These are phyloP conservation scores for Papiliotrema nemorosa DNA, from an alignment of 1,284 basidiomycete genomes.

Conservation along the genomic window DNA sequence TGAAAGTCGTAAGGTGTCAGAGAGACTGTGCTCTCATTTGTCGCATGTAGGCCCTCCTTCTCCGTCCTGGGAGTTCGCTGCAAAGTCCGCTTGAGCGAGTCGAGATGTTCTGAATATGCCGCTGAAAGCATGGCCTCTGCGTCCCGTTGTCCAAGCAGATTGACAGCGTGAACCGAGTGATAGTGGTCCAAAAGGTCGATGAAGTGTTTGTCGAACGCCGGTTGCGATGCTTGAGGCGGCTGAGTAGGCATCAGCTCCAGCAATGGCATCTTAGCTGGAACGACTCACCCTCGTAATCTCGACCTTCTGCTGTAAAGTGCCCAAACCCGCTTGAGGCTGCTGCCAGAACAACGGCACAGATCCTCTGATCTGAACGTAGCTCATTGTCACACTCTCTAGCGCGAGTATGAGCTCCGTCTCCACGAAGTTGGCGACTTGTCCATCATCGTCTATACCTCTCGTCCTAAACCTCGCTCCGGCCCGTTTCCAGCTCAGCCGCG, in stretches of 20 bases:
- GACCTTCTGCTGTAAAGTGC: slow-evolving; percentile 84
- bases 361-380: slow-evolving; percentile 89
- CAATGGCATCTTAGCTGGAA: slow-evolving; percentile 12
- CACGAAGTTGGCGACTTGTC: slow-evolving; percentile 95
- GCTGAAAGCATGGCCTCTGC: slow-evolving; percentile 80
- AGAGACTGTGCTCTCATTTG: slow-evolving; percentile 24
- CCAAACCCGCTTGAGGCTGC: slow-evolving; percentile 73
- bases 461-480: slow-evolving; percentile 98
- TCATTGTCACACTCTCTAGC: slow-evolving; percentile 76
- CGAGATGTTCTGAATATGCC: slow-evolving; percentile 76
- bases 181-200: slow-evolving; percentile 79
- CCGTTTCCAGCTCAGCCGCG: slow-evolving; percentile 85
- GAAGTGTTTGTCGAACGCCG: slow-evolving; percentile 93
- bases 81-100: slow-evolving; percentile 52
- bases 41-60: slow-evolving; percentile 25
- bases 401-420: slow-evolving; percentile 93
- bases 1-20: slow-evolving; percentile 97
- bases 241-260: slow-evolving; percentile 53
- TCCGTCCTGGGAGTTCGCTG: slow-evolving; percentile 58
- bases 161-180: slow-evolving; percentile 74
- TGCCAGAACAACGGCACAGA: slow-evolving; percentile 98
- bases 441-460: slow-evolving; percentile 95
- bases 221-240: slow-evolving; percentile 85
- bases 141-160: slow-evolving; percentile 84
- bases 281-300: slow-evolving; percentile 62